Evolutionary conservation across 2,329 filamentous ascomycete species (phyloP), one percentile per base, ranked within the genome.

Genomic region (Beauveria asiatica): DNA sequence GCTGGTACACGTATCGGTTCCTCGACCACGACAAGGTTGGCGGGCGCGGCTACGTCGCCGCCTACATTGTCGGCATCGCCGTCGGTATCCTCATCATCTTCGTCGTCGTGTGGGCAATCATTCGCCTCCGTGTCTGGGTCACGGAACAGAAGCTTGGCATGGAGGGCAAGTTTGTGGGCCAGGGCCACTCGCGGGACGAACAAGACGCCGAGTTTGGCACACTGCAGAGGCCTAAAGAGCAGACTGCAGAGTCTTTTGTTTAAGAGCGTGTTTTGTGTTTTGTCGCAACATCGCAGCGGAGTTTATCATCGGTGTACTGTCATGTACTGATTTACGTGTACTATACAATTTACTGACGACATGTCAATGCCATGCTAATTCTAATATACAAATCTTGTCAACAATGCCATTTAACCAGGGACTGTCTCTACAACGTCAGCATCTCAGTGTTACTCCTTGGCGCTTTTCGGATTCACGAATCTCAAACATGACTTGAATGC

Each of bases 401-500:
- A 17, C 17, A 44, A 44, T 17, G n/a, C 56, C 10, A 33, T 51
- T 37, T 2, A 33, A 37, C 13, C 33, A 16, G 10, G 23, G 6
- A 6, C 16, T 8, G 7, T 7, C n/a, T 25, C n/a, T 21, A 27
- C n/a, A 37, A 19, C 2, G 7, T 53, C 73, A 96, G 72, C 91
- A 97, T 76, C 90, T 96, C 73, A 97, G 72, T 66, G 84, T 81
- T 61, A 97, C 87, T 0, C 94, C 94, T 66, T 83, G 84, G 67
- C 93, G 83, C 74, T 86, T 84, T 78, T 99, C 94, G 46, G 82
- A 80, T 76, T 97, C 90, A 57, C 94, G 81, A 66, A 95, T 83
- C 78, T 99, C 94, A 77, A 97, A 97, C 94, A 99, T 99, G 69
- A 97, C 78, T 76, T 97, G 93, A 46, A 89, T 83, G 27, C 88